Base-by-base conservation (phyloP, 495 filamentous ascomycete species). In the Xylaria longipes region DNA sequence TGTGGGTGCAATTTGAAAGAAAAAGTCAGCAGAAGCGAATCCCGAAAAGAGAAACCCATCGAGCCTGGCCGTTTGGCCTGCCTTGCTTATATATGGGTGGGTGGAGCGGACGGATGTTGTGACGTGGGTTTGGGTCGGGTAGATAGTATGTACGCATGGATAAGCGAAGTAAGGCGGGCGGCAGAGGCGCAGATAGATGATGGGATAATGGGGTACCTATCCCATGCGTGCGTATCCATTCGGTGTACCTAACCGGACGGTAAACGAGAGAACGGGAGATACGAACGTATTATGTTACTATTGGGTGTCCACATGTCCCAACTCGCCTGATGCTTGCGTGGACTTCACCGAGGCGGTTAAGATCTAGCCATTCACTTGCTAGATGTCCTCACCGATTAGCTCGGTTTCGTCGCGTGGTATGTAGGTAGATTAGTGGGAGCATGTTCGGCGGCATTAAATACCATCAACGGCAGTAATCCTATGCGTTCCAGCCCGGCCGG, bases 161-260 rank as follows among this genome's bases (percentile, higher is more conserved):
- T 65, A 65, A 58, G 50, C 65, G 39, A 58, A 52, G 65, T 48
- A 29, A 57, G 35, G 52, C 65, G 39, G 65, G 22, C 58, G 68
- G 68, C 22, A 63, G 45, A 70, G 66, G 29, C 37, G 66, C 66
- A 41, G 67, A 50, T n/a, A n/a, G n/a, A 37, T 39, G 48, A 56
- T 20, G 39, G 35, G 31, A 27, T 7, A 5, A 48, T 37, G 39
- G 50, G 22, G 66, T 41, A 57, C 48, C 17, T 41, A 57, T 58
- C 17, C 22, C 20, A 33, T 9, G 41, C 15, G 33, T 43, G 22
- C 35, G 65, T 48, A 54, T 57, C 17, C 14, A n/a, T 12, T 52
- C 56, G 68, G 35, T 54, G 43, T 63, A 43, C 25, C 9, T 69
- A 58, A 9, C 43, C 29, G 58, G 68, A 43, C 29, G 56, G 17